phyloP scores from a whole-genome alignment of 2,329 filamentous ascomycete species.

The Ceratocystis albifundus region DNA sequence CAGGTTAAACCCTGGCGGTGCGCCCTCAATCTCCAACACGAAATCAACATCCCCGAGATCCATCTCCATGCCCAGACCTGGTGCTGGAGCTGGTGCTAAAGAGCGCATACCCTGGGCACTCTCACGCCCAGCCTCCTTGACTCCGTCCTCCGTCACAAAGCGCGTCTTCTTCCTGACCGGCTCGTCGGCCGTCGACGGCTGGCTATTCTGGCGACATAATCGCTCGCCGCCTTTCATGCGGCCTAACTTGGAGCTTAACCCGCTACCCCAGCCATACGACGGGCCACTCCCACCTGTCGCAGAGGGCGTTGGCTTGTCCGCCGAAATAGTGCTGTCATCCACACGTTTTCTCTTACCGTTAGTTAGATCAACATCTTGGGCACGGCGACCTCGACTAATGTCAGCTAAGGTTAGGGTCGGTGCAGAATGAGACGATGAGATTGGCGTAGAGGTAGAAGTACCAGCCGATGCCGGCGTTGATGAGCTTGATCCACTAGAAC shows the following conservation, averaged over 20 bases:
- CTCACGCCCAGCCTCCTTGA: constrained; percentile 63
- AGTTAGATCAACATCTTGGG: constrained; percentile 43
- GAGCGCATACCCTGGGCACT: constrained; percentile 40
- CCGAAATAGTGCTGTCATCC: constrained; percentile 37
- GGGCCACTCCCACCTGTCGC: constrained; percentile 26
- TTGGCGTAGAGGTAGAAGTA: constrained; percentile 22
- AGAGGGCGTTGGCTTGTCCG: constrained; percentile 32
- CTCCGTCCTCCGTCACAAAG: constrained; percentile 68
- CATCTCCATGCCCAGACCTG: not conserved
- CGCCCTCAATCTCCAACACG: constrained; percentile 22
- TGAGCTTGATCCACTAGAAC: not conserved
- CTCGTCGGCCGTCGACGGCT: constrained; percentile 27
- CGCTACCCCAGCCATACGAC: constrained; percentile 45
- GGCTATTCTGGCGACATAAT: constrained; percentile 29
- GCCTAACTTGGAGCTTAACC: constrained; percentile 44
- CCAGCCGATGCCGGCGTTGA: not conserved
- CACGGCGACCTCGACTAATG: constrained; percentile 32
- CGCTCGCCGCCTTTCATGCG: constrained; percentile 52
- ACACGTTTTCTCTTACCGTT: constrained; percentile 52
- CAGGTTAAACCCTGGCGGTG: constrained; percentile 21
- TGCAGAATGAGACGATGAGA: constrained; percentile 34
- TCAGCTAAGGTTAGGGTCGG: constrained; percentile 34
- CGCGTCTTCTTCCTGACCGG: constrained; percentile 61
- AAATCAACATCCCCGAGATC: constrained; percentile 20
- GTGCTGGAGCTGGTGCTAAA: constrained; percentile 27